Percentiles rank a stretch among this genome's conserved stretches.
phyloP scores from a whole-genome alignment of 129 eudicot species.

The Flaveria brownii region DNA sequence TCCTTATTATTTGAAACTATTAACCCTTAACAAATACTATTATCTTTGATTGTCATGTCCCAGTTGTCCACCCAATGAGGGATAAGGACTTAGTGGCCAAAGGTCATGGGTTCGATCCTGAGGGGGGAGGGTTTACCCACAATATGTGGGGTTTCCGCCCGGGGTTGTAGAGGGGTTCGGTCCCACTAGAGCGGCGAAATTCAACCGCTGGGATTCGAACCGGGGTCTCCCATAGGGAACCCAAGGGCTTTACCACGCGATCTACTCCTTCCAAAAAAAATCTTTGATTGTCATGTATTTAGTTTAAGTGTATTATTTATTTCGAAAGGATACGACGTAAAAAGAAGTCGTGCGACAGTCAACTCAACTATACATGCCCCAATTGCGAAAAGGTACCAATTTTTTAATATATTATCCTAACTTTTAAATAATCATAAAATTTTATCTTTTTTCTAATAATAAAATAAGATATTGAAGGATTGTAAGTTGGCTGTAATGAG shows the following conservation, averaged over 20 bases:
- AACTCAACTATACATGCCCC: slow-evolving; percentile 11
- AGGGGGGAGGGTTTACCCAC: too few species aligned
- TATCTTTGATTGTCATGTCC: not conserved
- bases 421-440: not conserved
- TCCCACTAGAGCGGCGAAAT: too few species aligned
- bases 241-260: too few species aligned
- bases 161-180: too few species aligned
- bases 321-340: not conserved
- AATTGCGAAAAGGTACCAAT: not conserved
- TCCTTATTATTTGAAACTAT: not conserved
- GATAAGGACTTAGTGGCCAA: too few species aligned
- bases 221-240: too few species aligned
- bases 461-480: not conserved
- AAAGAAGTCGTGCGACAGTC: not conserved
- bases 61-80: too few species aligned
- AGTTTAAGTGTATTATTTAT: not conserved
- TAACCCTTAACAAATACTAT: not conserved
- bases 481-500: slow-evolving; percentile 13
- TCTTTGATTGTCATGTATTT: not conserved
- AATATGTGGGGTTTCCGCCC: too few species aligned
- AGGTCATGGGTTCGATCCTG: too few species aligned
- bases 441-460: not conserved
- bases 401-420: not conserved
- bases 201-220: too few species aligned
- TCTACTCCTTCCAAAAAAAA: too few species aligned